Conservation (phyloP, 2,329 filamentous ascomycete genomes). For the Diplocarpon mali region DNA sequence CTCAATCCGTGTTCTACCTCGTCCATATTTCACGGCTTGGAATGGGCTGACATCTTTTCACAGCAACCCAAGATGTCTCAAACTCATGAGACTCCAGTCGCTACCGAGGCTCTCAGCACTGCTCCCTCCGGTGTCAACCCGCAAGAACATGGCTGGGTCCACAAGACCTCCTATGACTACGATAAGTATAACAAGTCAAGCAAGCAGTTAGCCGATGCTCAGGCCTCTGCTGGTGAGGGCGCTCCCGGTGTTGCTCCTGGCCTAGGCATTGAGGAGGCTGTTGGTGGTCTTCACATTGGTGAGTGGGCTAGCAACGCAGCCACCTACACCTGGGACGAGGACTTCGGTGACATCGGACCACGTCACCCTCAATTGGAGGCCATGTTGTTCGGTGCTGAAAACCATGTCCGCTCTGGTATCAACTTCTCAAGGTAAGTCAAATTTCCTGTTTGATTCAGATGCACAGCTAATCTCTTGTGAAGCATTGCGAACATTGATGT, state of each 20-base stretch:
- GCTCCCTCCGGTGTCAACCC: slow-evolving; percentile 10
- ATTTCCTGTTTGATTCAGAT: not conserved
- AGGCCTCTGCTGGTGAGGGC: slow-evolving; percentile 5
- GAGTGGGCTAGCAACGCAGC: slow-evolving; percentile 23
- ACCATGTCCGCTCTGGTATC: slow-evolving; percentile 42
- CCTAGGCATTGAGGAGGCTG: slow-evolving; percentile 6
- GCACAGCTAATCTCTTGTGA: slow-evolving; percentile 16
- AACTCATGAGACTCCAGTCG: not conserved
- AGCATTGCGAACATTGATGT: slow-evolving; percentile 47
- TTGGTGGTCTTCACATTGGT: slow-evolving; percentile 17
- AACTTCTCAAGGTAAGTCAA: slow-evolving; percentile 50
- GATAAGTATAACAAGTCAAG: slow-evolving; percentile 21
- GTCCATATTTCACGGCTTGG: no score
- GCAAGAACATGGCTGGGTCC: slow-evolving; percentile 26
- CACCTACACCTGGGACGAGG: slow-evolving; percentile 74
- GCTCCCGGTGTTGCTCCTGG: not conserved
- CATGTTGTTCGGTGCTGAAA: slow-evolving; percentile 56
- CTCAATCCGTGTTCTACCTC: no score
- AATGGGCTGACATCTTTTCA: no score
- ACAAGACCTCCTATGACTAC: slow-evolving; percentile 24
- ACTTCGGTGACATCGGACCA: slow-evolving; percentile 78
- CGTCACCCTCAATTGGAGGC: slow-evolving; percentile 58
- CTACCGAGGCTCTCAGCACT: slow-evolving; percentile 2
- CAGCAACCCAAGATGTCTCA: not conserved
- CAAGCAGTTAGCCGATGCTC: slow-evolving; percentile 20